phyloP scores from a whole-genome alignment of 2,329 filamentous ascomycete species.

The Xylaria sp. region DNA sequence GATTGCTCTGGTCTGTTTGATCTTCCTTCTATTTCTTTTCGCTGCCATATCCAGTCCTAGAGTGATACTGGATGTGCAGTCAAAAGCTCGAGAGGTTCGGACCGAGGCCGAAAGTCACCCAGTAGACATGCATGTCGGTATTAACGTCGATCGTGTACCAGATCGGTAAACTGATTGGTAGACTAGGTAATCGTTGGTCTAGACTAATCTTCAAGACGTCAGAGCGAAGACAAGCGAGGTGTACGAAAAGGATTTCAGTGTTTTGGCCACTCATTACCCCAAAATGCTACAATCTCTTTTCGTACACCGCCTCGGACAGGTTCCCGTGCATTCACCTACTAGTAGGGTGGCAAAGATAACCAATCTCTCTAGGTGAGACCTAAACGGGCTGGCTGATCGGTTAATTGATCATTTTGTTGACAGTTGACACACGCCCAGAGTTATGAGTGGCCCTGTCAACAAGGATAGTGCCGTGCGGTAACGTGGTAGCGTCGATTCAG shows the following conservation, averaged over 20 bases:
- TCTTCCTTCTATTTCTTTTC: not conserved
- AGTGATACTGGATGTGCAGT: not conserved
- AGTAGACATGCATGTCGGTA: not conserved
- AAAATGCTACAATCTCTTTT: too few relatives aligned
- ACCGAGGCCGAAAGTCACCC: conserved; percentile 19
- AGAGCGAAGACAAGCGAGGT: not conserved
- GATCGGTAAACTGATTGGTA: not conserved
- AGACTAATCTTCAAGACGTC: not conserved
- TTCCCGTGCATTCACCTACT: too few relatives aligned
- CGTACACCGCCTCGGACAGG: too few relatives aligned
- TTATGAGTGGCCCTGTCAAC: conserved; percentile 2
- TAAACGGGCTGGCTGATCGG: too few relatives aligned
- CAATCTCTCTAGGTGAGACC: not conserved
- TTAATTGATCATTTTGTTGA: not conserved
- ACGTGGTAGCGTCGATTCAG: conserved; percentile 20
- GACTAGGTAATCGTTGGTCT: not conserved
- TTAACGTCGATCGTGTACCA: not conserved
- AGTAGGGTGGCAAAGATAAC: not conserved
- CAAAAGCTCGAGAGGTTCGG: conserved; percentile 15
- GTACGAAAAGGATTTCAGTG: too few relatives aligned
- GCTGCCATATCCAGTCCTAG: not conserved
- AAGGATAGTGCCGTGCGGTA: conserved; percentile 25
- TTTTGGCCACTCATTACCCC: too few relatives aligned
- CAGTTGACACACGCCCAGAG: not conserved
- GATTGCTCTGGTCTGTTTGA: not conserved